Evolutionary conservation across 2,329 filamentous ascomycete species (phyloP).

Genomic region (Zymoseptoria pseudotritici): DNA sequence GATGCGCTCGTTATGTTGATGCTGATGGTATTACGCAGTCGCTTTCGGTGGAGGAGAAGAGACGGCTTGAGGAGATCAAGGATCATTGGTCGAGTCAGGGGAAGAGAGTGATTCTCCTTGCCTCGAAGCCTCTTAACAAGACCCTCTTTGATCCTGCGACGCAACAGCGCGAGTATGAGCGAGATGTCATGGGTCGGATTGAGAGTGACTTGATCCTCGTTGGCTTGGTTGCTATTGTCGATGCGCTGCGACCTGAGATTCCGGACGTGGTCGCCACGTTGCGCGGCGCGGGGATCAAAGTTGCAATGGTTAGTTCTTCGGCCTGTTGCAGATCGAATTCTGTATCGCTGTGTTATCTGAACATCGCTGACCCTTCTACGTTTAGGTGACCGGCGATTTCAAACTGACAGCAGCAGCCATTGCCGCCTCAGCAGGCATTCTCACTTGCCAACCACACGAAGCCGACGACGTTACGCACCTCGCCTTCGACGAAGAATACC

Average conservation of each 20-base stretch:
- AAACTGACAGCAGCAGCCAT: conserved; percentile 68
- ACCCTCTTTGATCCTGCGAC: conserved; percentile 50
- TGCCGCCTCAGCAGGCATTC: conserved; percentile 63
- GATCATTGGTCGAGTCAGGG: conserved; percentile 62
- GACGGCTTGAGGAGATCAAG: conserved; percentile 53
- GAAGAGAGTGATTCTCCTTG: conserved; percentile 62
- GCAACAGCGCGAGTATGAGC: conserved; percentile 47
- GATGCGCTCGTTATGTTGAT: conserved; percentile 53
- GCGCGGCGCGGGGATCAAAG: conserved; percentile 62
- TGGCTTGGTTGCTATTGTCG: conserved; percentile 52
- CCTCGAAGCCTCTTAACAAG: conserved; percentile 42
- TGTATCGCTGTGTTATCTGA: too few relatives aligned
- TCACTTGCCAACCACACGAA: conserved; percentile 44
- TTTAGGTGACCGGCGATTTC: conserved; percentile 52
- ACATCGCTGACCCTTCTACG: too few relatives aligned
- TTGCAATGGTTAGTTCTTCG: conserved; percentile 55
- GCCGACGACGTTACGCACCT: conserved; percentile 52
- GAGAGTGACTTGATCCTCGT: conserved; percentile 44
- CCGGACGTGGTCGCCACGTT: conserved; percentile 54
- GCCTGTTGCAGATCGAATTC: too few relatives aligned
- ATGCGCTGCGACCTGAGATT: conserved; percentile 54
- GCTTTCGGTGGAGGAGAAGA: conserved; percentile 47
- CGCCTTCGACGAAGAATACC: conserved; percentile 24
- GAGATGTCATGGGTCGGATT: conserved; percentile 51
- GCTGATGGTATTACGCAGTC: conserved; percentile 47